Percentiles rank a stretch among this genome's conserved stretches.
phyloP scores from a whole-genome alignment of 208 protist species.

The Strigomonas galati region DNA sequence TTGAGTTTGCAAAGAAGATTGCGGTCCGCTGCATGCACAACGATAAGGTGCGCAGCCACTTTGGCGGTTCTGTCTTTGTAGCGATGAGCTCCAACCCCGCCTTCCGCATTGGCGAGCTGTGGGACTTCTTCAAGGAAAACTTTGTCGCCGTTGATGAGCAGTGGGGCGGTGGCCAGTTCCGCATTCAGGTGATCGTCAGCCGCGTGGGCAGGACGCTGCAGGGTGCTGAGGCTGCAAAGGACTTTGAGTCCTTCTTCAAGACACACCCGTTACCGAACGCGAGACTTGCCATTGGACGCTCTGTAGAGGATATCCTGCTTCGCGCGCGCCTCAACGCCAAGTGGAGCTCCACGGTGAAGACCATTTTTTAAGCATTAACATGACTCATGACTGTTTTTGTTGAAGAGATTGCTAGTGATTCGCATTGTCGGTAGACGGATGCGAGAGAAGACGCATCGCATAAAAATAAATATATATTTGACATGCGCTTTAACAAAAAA shows the following conservation, averaged over 20 bases:
- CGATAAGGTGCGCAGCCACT: constrained; percentile 73
- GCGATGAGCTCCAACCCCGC: constrained; percentile 40
- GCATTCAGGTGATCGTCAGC: constrained; percentile 80
- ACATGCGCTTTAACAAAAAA: not conserved
- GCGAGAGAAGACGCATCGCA: too few species aligned
- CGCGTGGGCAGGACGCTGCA: constrained; percentile 54
- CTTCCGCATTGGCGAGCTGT: constrained; percentile 45
- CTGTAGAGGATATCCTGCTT: constrained; percentile 61
- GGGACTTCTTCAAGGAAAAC: constrained; percentile 70
- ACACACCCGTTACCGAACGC: constrained; percentile 71
- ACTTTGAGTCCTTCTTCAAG: constrained; percentile 73
- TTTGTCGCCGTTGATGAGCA: constrained; percentile 70
- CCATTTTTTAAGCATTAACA: not conserved
- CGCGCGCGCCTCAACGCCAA: constrained; percentile 56
- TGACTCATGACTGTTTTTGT: not conserved
- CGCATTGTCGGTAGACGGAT: too few species aligned
- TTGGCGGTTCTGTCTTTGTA: constrained; percentile 63
- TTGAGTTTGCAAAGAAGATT: constrained; percentile 53
- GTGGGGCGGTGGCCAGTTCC: constrained; percentile 88
- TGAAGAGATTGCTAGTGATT: too few species aligned
- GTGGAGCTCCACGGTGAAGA: constrained; percentile 33
- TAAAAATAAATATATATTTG: not conserved
- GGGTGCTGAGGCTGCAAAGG: constrained; percentile 40
- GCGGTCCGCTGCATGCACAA: constrained; percentile 57
- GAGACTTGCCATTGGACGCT: constrained; percentile 57